phyloP scores from a whole-genome alignment of 805 yeast species.

The Wickerhamiella musiphila region DNA sequence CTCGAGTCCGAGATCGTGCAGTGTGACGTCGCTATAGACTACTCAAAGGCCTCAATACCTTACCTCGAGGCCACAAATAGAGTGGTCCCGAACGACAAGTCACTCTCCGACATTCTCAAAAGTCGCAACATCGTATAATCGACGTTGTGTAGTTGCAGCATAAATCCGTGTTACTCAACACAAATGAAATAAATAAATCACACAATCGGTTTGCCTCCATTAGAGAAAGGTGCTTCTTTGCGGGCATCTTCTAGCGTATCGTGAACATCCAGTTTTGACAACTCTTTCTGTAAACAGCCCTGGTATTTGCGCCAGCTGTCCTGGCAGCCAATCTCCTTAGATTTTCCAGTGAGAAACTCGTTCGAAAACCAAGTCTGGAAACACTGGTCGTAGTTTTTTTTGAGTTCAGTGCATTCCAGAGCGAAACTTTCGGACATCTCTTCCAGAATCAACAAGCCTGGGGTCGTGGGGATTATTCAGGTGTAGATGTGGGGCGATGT shows the following conservation, averaged over 20 bases:
- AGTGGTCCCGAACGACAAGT: neutral
- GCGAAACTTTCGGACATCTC: too few relatives aligned
- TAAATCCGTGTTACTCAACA: neutral
- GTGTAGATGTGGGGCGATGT: too few relatives aligned
- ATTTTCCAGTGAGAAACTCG: too few relatives aligned
- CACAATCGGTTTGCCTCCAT: slow-evolving; percentile 29
- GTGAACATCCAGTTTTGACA: too few relatives aligned
- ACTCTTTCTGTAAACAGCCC: too few relatives aligned
- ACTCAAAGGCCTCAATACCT: slow-evolving; percentile 1
- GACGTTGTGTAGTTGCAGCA: neutral
- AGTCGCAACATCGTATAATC: slow-evolving; percentile 7
- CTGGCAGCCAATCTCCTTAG: too few relatives aligned
- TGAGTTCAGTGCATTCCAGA: too few relatives aligned
- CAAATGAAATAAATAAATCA: neutral
- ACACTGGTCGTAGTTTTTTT: too few relatives aligned
- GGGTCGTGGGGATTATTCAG: too few relatives aligned
- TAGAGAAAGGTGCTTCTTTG: slow-evolving; percentile 72
- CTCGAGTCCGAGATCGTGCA: slow-evolving; percentile 11
- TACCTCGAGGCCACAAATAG: neutral
- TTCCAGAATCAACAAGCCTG: too few relatives aligned
- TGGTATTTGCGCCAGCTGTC: too few relatives aligned
- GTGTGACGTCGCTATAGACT: slow-evolving; percentile 13
- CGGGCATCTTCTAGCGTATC: slow-evolving; percentile 86
- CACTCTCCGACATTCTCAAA: slow-evolving; percentile 4
- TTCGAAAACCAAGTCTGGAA: too few relatives aligned